A percentile compares a stretch with the other conserved stretches of the same genome.
phyloP scores from a whole-genome alignment of 208 protist species.

The Acanthamoeba healyi region DNA sequence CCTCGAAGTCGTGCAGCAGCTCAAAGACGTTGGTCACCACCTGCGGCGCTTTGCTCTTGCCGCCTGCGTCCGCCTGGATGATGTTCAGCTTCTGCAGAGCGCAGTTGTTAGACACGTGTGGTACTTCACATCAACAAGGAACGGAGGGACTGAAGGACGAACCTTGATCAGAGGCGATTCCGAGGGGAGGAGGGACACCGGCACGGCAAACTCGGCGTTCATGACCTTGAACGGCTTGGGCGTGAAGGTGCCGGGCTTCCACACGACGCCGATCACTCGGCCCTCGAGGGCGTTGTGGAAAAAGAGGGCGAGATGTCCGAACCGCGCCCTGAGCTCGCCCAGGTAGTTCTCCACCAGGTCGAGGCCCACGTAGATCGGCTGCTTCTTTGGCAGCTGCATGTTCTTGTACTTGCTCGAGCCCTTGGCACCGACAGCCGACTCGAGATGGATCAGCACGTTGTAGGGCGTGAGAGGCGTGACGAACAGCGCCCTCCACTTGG shows the following conservation, averaged over 20 bases:
- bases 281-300: slow-evolving; percentile 54
- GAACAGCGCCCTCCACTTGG: slow-evolving; percentile 8
- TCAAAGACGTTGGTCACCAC: slow-evolving; percentile 61
- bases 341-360: slow-evolving; percentile 32
- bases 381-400: neutral
- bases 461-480: slow-evolving; percentile 2
- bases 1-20: slow-evolving; percentile 13
- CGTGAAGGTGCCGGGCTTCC: slow-evolving; percentile 36
- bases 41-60: neutral
- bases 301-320: slow-evolving; percentile 44
- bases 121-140: neutral
- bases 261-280: slow-evolving; percentile 50
- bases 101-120: too few species aligned
- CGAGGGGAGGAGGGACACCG: neutral
- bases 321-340: neutral
- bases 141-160: neutral
- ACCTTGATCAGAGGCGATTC: neutral
- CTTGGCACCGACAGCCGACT: neutral
- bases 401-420: neutral
- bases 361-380: slow-evolving; percentile 27
- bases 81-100: slow-evolving; percentile 10
- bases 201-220: neutral
- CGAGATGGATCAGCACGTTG: slow-evolving; percentile 38
- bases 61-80: neutral
- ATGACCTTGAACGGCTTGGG: neutral